Percentiles rank a stretch among this genome's conserved stretches.
Conservation (phyloP, 1,284 basidiomycete genomes). For the Heterobasidion irregulare region DNA sequence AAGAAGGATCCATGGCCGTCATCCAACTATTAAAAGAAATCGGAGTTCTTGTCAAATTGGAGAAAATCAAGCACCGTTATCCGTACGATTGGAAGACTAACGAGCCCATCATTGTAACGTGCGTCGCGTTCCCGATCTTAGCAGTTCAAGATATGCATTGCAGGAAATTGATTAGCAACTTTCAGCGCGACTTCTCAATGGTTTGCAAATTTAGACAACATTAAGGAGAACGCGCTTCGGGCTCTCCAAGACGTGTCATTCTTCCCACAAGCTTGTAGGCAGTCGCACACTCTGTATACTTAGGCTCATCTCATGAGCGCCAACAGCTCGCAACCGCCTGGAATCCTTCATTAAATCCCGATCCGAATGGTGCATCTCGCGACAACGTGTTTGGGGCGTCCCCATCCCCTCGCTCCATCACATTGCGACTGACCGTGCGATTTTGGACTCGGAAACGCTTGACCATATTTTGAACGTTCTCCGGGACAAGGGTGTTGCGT, state of each 20-base stretch:
- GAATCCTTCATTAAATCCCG: constrained; percentile 81
- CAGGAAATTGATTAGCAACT: not conserved
- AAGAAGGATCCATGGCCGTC: constrained; percentile 61
- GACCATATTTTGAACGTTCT: constrained; percentile 76
- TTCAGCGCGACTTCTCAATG: constrained; percentile 92
- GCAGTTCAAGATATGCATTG: not conserved
- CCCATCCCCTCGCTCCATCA: constrained; percentile 91
- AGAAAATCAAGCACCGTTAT: constrained; percentile 81
- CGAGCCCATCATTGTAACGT: constrained; percentile 87
- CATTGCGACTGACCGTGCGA: constrained; percentile 49
- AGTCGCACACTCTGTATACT: not conserved
- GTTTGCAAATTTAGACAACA: constrained; percentile 88
- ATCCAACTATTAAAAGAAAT: constrained; percentile 54
- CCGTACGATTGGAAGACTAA: constrained; percentile 98
- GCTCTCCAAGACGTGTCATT: constrained; percentile 75
- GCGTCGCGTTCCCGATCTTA: constrained; percentile 17
- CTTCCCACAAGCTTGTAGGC: constrained; percentile 68
- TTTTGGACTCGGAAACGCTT: constrained; percentile 66
- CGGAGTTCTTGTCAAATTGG: constrained; percentile 59
- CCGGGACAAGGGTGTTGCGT: constrained; percentile 61
- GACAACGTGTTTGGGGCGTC: constrained; percentile 97
- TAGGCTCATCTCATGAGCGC: constrained; percentile 5
- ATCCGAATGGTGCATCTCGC: constrained; percentile 99
- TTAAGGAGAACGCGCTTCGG: constrained; percentile 71
- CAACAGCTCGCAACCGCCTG: constrained; percentile 73